Conservation (phyloP, 2,329 filamentous ascomycete genomes). For the Botryosphaeria dothidea region DNA sequence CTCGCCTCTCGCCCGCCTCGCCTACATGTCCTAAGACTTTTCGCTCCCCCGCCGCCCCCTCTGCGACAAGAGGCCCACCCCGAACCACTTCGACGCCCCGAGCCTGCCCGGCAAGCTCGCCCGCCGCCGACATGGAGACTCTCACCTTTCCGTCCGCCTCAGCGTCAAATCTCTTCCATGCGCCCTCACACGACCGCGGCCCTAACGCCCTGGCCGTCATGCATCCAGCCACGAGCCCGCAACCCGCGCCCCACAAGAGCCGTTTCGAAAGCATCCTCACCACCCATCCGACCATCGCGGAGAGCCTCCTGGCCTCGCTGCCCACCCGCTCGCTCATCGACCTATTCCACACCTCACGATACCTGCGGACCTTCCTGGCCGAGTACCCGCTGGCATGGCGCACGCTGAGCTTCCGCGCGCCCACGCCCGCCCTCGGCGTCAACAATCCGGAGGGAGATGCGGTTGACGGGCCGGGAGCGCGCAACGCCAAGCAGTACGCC, state of each 20-base stretch:
- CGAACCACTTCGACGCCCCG: neutral
- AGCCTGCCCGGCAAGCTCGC: neutral
- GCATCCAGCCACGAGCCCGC: neutral
- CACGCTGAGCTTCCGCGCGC: conserved; percentile 59
- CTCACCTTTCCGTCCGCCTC: conserved; percentile 6
- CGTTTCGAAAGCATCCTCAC: conserved; percentile 58
- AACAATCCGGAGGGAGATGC: conserved; percentile 39
- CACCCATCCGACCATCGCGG: conserved; percentile 58
- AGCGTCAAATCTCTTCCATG: conserved; percentile 12
- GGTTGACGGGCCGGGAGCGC: conserved; percentile 41
- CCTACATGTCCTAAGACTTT: conserved; percentile 5
- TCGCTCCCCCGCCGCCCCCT: neutral
- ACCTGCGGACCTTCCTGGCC: conserved; percentile 56
- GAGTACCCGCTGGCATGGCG: conserved; percentile 63
- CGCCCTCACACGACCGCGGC: neutral
- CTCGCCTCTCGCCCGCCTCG: neutral
- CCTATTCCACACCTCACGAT: conserved; percentile 59
- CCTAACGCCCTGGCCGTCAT: neutral
- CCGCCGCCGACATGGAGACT: conserved; percentile 6
- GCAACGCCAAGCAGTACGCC: conserved; percentile 59
- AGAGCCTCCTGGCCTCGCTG: conserved; percentile 59
- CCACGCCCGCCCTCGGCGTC: conserved; percentile 39
- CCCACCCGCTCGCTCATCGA: conserved; percentile 58
- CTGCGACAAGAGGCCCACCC: conserved; percentile 2
- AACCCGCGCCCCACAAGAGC: conserved; percentile 22